These are phyloP conservation scores for Lathyrus tuberosus DNA, from an alignment of 306 rosid genomes.

Conservation along the genomic window DNA sequence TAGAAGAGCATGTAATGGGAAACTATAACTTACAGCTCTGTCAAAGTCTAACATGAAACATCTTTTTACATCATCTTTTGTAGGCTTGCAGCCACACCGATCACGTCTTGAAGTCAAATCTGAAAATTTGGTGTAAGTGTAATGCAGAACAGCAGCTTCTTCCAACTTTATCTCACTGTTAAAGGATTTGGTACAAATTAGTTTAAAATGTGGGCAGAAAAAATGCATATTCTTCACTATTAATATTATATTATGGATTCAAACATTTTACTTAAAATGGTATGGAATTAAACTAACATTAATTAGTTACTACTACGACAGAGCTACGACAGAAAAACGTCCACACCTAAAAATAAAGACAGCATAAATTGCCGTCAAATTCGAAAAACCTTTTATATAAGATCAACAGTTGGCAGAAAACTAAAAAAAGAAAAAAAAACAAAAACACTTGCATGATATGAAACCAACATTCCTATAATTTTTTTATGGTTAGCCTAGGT, in stretches of 20 bases:
- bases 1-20: slow-evolving; percentile 19
- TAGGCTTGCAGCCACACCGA: slow-evolving; percentile 69
- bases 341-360: too few species aligned
- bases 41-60: slow-evolving; percentile 73
- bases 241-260: slow-evolving; percentile 4
- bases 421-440: too few species aligned
- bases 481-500: too few species aligned
- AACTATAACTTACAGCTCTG: slow-evolving; percentile 55
- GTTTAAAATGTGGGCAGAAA: slow-evolving; percentile 19
- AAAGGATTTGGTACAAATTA: slow-evolving; percentile 25
- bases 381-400: too few species aligned
- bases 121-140: slow-evolving; percentile 61
- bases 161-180: slow-evolving; percentile 52
- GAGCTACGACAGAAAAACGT: too few species aligned
- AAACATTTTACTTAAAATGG: neutral
- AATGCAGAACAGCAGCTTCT: slow-evolving; percentile 62
- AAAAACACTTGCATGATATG: too few species aligned
- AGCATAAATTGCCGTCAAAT: too few species aligned
- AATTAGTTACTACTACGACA: too few species aligned
- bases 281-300: too few species aligned
- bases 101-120: slow-evolving; percentile 72
- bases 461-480: too few species aligned
- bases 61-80: slow-evolving; percentile 71
- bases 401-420: too few species aligned
- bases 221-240: slow-evolving; percentile 6